These are phyloP conservation scores for Penium margaritaceum DNA, from an alignment of 139 green algal species.

Conservation along the genomic window DNA sequence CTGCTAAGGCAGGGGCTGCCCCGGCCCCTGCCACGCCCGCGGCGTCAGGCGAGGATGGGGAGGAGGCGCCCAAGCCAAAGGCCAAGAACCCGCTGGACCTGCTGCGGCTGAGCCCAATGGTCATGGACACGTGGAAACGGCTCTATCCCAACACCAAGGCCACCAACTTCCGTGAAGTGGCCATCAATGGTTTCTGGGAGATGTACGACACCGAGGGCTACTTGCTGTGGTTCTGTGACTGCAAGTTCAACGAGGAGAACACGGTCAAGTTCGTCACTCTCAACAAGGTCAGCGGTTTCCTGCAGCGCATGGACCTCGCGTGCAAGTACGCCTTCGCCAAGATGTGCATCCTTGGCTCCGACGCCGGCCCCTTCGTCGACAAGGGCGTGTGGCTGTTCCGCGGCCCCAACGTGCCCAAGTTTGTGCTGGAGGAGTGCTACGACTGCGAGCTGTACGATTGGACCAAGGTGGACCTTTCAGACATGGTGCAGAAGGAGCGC, in stretches of 20 bases:
- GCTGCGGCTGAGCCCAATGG: constrained; percentile 51
- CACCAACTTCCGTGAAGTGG: constrained; percentile 50
- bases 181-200: constrained; percentile 45
- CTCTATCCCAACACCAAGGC: constrained; percentile 59
- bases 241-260: constrained; percentile 65
- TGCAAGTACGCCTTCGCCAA: constrained; percentile 59
- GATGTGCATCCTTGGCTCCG: constrained; percentile 56
- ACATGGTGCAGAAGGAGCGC: too few species aligned
- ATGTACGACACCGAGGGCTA: constrained; percentile 51
- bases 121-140: constrained; percentile 58
- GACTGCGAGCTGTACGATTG: constrained; percentile 59
- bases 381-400: constrained; percentile 57
- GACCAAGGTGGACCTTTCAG: constrained; percentile 44
- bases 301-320: constrained; percentile 58
- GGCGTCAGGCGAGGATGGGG: background rate
- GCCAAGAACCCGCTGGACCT: constrained; percentile 52
- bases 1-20: too few species aligned
- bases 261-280: constrained; percentile 59
- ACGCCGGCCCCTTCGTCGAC: constrained; percentile 52
- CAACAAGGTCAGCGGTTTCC: constrained; percentile 61
- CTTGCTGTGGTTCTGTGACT: constrained; percentile 58
- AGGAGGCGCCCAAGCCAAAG: constrained; percentile 44
- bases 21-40: constrained; percentile 5
- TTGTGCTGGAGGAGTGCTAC: constrained; percentile 56
- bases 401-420: constrained; percentile 51